Base-by-base conservation (phyloP, 768 basidiomycete species). In the Hericium erinaceus region DNA sequence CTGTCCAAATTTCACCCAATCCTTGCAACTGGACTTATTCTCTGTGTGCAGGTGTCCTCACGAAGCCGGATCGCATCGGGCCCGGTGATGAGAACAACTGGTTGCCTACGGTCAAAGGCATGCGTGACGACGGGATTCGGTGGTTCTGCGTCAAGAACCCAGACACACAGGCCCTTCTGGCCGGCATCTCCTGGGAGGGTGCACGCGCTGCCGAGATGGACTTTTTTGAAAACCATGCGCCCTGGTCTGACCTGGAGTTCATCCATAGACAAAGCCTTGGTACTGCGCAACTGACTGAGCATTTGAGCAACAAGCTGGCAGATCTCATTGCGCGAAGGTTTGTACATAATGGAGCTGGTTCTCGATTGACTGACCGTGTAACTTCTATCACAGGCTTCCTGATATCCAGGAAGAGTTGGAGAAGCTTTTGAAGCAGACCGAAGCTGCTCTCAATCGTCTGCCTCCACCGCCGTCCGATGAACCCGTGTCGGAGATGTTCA, bases 351-450 rank as follows among this genome's bases (percentile, higher is more conserved):
- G 2, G 2, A 44, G 15, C 22, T 5, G 12, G 8, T 40, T 2
- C 20, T 44, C 13, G 54, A 18, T 37, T 18, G 18, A 12, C 12
- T n/a, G 26, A 10, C 18, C 48, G 40, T 38, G 15, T 2, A 18
- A 54, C 55, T 22, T 50, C 40, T 10, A 52, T 33, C n/a, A 26
- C 56, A 87, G 86, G 50, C 73, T 88, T 0, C 86, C 85, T 0
- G 71, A 79, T 57, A 81, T 87, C 12, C 77, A 80, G 52, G 70
- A 77, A 0, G 84, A 85, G 57, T 67, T 87, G 16, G 72, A 77
- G 22, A 70, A 63, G 0, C 65, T 74, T 0, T 74, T 84, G 1
- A 56, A 64, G 0, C 65, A 63, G 10, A 74, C 78, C 0, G 69
- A 73, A 0, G 40, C 61, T 0, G 65, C 59, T 18, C 24, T 77